These are phyloP conservation scores for Pleurotus salmoneostramineus DNA, from an alignment of 768 basidiomycete species.

Conservation along the genomic window DNA sequence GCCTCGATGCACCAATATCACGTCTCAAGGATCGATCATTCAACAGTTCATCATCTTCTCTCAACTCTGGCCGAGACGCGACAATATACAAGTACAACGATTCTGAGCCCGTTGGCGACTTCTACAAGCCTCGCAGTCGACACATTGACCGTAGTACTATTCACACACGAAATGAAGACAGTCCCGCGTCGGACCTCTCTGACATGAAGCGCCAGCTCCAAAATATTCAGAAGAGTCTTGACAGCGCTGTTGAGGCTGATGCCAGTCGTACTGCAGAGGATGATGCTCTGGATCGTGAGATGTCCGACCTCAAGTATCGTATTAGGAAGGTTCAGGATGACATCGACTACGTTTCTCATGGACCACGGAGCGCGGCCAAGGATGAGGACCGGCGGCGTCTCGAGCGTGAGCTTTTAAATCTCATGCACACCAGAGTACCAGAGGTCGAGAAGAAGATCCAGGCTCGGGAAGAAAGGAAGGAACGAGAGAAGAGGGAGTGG, in stretches of 20 bases:
- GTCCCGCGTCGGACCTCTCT: constrained; percentile 63
- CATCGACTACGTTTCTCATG: constrained; percentile 79
- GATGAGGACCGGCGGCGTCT: constrained; percentile 84
- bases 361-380: constrained; percentile 64
- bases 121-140: constrained; percentile 78
- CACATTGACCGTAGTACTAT: constrained; percentile 86
- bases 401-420: constrained; percentile 79
- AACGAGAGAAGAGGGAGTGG: constrained; percentile 78
- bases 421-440: constrained; percentile 91
- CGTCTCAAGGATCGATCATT: constrained; percentile 72
- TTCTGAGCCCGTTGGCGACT: constrained; percentile 50
- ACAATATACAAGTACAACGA: constrained; percentile 87
- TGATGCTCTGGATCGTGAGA: constrained; percentile 86
- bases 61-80: constrained; percentile 73
- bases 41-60: constrained; percentile 44
- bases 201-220: constrained; percentile 84
- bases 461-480: constrained; percentile 69
- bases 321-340: constrained; percentile 89
- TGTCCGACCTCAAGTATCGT: constrained; percentile 80
- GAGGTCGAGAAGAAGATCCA: constrained; percentile 85
- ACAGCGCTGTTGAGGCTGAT: constrained; percentile 64
- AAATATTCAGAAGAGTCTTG: constrained; percentile 77
- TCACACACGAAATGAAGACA: constrained; percentile 66
- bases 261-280: constrained; percentile 70
- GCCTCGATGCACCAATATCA: constrained; percentile 50